These are phyloP conservation scores for Iris pallida DNA, from an alignment of 116 monocot genomes.

Conservation along the genomic window DNA sequence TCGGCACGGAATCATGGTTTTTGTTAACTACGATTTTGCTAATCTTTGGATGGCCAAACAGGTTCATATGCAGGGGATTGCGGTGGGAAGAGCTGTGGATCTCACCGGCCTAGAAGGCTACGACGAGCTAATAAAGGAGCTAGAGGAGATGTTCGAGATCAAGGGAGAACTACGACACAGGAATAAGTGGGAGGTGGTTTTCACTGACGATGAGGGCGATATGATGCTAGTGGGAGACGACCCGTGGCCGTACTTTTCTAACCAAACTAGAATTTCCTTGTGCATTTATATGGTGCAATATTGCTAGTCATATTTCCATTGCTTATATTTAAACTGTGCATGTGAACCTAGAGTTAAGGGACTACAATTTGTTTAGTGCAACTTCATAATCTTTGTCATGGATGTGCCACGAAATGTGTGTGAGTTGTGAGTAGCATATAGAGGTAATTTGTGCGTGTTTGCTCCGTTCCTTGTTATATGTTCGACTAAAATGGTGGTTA, in stretches of 20 bases:
- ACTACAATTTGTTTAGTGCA: too few species aligned
- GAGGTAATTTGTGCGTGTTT: too few species aligned
- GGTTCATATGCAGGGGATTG: conserved; percentile 90
- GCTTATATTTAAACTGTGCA: too few species aligned
- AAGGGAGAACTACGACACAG: conserved; percentile 58
- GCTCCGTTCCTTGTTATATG: too few species aligned
- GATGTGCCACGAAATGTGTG: too few species aligned
- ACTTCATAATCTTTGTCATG: too few species aligned
- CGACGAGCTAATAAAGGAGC: conserved; percentile 49
- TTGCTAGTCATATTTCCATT: too few species aligned
- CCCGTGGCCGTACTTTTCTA: conserved; percentile 63
- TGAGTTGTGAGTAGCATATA: too few species aligned
- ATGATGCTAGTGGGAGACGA: conserved; percentile 86
- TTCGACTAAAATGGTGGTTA: too few species aligned
- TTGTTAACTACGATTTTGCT: background rate
- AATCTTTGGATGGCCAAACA: conserved; percentile 1
- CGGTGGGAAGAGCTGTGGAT: conserved; percentile 79
- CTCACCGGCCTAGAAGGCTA: conserved; percentile 51
- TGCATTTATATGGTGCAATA: too few species aligned
- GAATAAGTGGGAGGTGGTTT: conserved; percentile 74
- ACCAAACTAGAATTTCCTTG: background rate
- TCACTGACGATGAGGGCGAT: conserved; percentile 82
- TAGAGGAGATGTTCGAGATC: conserved; percentile 82
- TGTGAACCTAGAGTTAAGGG: too few species aligned
- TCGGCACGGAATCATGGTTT: too few species aligned